Evolutionary conservation across 208 protist genomes (phyloP), one percentile per base, ranked within the genome.

Genomic region (Endotrypanum monterogeii): DNA sequence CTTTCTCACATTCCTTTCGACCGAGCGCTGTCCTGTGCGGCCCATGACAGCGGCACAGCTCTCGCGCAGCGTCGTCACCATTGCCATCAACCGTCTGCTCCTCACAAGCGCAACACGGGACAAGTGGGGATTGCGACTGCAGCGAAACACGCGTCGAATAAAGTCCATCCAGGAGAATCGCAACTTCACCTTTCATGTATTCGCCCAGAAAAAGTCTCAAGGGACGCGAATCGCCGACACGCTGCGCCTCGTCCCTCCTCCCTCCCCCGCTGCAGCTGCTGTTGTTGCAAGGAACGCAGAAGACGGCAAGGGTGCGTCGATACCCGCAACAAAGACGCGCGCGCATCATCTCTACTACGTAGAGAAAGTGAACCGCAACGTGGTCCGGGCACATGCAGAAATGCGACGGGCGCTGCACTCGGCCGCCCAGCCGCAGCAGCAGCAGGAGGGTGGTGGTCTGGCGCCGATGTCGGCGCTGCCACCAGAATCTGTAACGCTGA

Each of bases 91-190:
- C 67, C 89, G 91, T 3, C 77, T 66, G 18, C 18, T 78, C 20
- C 58, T 79, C 3, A 86, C 73, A 9, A 76, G 79, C 28, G 55
- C 57, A 62, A 86, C 83, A 28, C 41, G 28, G n/a, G 76, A 79
- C 25, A 77, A 78, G 67, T 96, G 91, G 91, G 91, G 91, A n/a
- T 61, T 96, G 54, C 83, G 85, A 23, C 78, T 96, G 65, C 85
- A 91, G 79, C 76, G 67, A 32, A 83, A 83, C 25, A 92, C 85
- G 35, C 48, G 76, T 12, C 86, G 89, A 14, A 72, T 95, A 23
- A 83, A 84, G 52, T 67, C 71, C 18, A 32, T 95, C 9, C 85
- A 91, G 48, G 71, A 87, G 63, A 87, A 94, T 78, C 52, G 78
- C 16, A 39, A 73, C 46, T 96, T 91, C 66, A 76, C 76, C 41